phyloP scores from a whole-genome alignment of 2,329 filamentous ascomycete genomes.

The Verruconis gallopava region DNA sequence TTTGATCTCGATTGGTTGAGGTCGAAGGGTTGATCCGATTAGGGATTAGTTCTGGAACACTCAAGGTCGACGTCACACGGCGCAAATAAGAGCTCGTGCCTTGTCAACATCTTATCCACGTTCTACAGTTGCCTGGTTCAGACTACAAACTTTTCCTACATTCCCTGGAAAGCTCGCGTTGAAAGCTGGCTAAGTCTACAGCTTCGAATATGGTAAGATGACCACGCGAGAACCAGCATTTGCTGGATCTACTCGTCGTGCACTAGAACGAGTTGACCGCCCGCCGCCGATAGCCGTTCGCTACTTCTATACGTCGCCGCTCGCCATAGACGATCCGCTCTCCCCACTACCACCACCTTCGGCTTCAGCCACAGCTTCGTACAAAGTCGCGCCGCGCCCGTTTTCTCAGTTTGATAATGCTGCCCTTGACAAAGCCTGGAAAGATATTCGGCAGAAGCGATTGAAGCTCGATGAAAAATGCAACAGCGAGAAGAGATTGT shows the following conservation, averaged over 20 bases:
- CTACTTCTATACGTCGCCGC: slow-evolving; percentile 73
- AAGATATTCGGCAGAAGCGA: slow-evolving; percentile 41
- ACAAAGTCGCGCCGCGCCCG: slow-evolving; percentile 54
- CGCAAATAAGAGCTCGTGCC: too few relatives aligned
- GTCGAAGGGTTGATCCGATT: too few relatives aligned
- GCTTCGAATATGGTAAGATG: too few relatives aligned
- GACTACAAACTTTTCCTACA: too few relatives aligned
- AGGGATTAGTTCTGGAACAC: too few relatives aligned
- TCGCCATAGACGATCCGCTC: slow-evolving; percentile 82
- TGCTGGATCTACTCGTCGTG: neutral
- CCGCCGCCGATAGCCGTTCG: slow-evolving; percentile 23
- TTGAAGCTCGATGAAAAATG: slow-evolving; percentile 28
- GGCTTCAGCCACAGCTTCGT: slow-evolving; percentile 34
- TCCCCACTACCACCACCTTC: slow-evolving; percentile 47
- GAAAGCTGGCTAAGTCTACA: too few relatives aligned
- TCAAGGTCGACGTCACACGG: too few relatives aligned
- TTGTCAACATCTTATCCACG: neutral
- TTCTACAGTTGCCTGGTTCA: neutral
- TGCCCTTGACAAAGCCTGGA: slow-evolving; percentile 67
- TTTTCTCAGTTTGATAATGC: slow-evolving; percentile 71
- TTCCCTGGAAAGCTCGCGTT: too few relatives aligned
- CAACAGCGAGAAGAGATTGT: slow-evolving; percentile 18
- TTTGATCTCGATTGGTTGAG: too few relatives aligned
- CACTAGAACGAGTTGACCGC: slow-evolving; percentile 15
- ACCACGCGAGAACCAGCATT: neutral